phyloP scores from a whole-genome alignment of 2,329 filamentous ascomycete genomes.

The Plenodomus tracheiphilus region DNA sequence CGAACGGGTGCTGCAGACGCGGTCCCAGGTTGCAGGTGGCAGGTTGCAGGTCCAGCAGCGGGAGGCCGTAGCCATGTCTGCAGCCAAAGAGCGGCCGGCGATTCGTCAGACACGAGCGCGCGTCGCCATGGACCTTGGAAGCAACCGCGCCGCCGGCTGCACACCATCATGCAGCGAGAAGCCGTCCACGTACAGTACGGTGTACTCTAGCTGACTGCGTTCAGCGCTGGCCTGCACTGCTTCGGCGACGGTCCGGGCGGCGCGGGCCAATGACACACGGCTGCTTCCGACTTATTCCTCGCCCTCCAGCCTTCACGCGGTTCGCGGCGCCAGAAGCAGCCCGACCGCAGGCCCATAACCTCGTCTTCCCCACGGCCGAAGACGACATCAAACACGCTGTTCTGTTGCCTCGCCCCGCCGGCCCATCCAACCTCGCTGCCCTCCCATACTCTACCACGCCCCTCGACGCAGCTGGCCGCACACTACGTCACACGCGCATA shows the following conservation, averaged over 20 bases:
- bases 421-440: neutral
- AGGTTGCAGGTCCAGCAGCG: too few species aligned
- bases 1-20: neutral
- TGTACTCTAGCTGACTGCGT: neutral
- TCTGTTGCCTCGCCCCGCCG: constrained; percentile 9
- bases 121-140: neutral
- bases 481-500: constrained; percentile 29
- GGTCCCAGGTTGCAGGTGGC: too few species aligned
- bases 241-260: constrained; percentile 12
- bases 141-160: constrained; percentile 1
- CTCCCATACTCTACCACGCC: constrained; percentile 2
- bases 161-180: constrained; percentile 6
- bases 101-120: constrained; percentile 10
- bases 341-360: constrained; percentile 14
- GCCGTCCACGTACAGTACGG: too few species aligned
- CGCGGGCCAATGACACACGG: constrained; percentile 19
- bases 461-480: constrained; percentile 3
- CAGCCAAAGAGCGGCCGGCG: constrained; percentile 7
- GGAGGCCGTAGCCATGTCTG: constrained; percentile 1
- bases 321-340: constrained; percentile 20
- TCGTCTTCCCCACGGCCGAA: constrained; percentile 15
- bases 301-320: constrained; percentile 1
- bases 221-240: neutral
- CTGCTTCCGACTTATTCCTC: constrained; percentile 38
- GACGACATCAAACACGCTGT: constrained; percentile 7